These are phyloP conservation scores for Martiniozyma asiatica DNA, from an alignment of 1,139 yeast species.

Conservation along the genomic window DNA sequence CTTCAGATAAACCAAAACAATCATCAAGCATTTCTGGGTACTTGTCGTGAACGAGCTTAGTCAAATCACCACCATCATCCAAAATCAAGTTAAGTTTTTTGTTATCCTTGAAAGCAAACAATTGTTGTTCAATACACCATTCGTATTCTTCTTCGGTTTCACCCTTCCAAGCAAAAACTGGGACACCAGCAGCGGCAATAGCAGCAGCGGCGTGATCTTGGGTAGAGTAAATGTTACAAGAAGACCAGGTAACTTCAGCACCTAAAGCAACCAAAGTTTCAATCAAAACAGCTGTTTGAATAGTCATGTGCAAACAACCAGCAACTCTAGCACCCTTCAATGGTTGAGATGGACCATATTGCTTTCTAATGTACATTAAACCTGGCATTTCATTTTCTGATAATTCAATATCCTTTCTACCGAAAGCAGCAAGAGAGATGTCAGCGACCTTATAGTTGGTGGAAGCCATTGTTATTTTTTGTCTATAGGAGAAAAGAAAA, in stretches of 20 bases:
- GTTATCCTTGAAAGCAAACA: slow-evolving; percentile 94
- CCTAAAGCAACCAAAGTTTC: slow-evolving; percentile 97
- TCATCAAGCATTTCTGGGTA: slow-evolving; percentile 95
- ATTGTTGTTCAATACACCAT: slow-evolving; percentile 99
- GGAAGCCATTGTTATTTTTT: slow-evolving; percentile 2
- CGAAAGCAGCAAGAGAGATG: slow-evolving; percentile 97
- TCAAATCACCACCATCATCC: slow-evolving; percentile 99
- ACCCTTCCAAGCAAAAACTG: slow-evolving; percentile 99
- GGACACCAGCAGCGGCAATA: slow-evolving; percentile 98
- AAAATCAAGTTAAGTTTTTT: slow-evolving; percentile 93
- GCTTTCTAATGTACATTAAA: slow-evolving; percentile 92
- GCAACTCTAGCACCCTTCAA: slow-evolving; percentile 98
- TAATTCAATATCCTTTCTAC: slow-evolving; percentile 98
- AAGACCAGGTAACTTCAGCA: slow-evolving; percentile 99
- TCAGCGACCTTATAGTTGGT: slow-evolving; percentile 82
- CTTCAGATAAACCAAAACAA: slow-evolving; percentile 97
- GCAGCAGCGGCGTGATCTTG: slow-evolving; percentile 99
- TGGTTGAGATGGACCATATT: slow-evolving; percentile 89
- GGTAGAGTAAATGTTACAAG: slow-evolving; percentile 99
- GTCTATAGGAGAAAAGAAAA: background rate
- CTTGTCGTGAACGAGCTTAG: slow-evolving; percentile 93
- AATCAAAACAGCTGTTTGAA: slow-evolving; percentile 97
- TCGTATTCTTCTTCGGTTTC: slow-evolving; percentile 99
- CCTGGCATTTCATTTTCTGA: slow-evolving; percentile 99
- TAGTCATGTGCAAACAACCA: slow-evolving; percentile 99